Conservation (phyloP, 2,329 filamentous ascomycete genomes). For the Diatrype stigma region DNA sequence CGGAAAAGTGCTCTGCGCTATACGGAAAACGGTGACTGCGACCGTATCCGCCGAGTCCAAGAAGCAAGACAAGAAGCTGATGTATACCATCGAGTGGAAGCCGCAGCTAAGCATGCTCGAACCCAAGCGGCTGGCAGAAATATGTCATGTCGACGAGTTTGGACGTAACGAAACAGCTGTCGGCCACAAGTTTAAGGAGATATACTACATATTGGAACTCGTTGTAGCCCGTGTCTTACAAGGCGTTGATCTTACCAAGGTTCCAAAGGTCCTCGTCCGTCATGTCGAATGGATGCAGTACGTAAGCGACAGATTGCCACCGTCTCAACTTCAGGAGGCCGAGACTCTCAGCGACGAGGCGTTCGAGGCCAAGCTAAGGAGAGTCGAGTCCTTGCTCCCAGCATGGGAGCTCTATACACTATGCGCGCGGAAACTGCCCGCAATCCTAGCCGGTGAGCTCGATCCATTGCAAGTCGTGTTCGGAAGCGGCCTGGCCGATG, state of each 20-base stretch:
- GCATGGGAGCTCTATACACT: slow-evolving; percentile 28
- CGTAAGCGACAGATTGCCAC: slow-evolving; percentile 16
- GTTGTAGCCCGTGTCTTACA: slow-evolving; percentile 14
- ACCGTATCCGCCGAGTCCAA: slow-evolving; percentile 17
- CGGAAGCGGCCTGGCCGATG: slow-evolving; percentile 28
- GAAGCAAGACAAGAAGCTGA: slow-evolving; percentile 20
- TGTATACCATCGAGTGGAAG: slow-evolving; percentile 34
- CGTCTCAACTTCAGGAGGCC: slow-evolving; percentile 9
- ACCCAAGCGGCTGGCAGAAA: slow-evolving; percentile 18
- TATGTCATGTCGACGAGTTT: too few species aligned
- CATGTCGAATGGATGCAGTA: slow-evolving; percentile 30
- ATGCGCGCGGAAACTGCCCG: slow-evolving; percentile 25
- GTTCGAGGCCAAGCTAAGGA: slow-evolving; percentile 20
- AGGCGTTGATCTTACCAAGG: slow-evolving; percentile 12
- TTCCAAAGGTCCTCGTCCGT: slow-evolving; percentile 15
- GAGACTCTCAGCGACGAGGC: slow-evolving; percentile 18
- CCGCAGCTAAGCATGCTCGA: slow-evolving; percentile 33
- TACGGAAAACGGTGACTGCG: slow-evolving; percentile 21
- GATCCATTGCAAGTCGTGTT: slow-evolving; percentile 35
- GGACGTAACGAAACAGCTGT: background rate
- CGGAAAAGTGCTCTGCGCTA: slow-evolving; percentile 23
- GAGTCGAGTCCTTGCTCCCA: slow-evolving; percentile 24
- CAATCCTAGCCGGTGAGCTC: slow-evolving; percentile 27
- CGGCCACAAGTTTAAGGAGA: slow-evolving; percentile 4
- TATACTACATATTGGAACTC: slow-evolving; percentile 16